These are phyloP conservation scores for Sclerotinia sclerotiorum DNA, from an alignment of 2,329 filamentous ascomycete genomes.

Conservation along the genomic window DNA sequence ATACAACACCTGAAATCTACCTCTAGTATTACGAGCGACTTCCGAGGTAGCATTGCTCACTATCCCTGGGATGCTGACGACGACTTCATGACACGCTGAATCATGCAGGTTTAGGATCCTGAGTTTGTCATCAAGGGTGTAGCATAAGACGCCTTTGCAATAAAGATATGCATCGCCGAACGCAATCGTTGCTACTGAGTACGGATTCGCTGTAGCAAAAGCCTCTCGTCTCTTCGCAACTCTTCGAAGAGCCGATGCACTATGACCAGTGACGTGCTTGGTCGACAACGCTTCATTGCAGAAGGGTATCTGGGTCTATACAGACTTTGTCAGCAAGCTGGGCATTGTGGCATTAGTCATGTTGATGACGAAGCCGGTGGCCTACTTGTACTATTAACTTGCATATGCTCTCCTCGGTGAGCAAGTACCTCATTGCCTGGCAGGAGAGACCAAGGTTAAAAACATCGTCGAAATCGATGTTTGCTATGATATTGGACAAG, in stretches of 20 bases:
- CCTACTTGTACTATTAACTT: constrained; percentile 37
- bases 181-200: constrained; percentile 58
- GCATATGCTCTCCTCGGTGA: constrained; percentile 37
- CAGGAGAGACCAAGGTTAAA: constrained; percentile 37
- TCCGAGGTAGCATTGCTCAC: constrained; percentile 43
- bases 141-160: constrained; percentile 63
- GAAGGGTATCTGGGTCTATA: constrained; percentile 36
- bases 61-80: constrained; percentile 52
- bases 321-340: constrained; percentile 13
- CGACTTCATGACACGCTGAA: constrained; percentile 51
- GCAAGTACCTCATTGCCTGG: constrained; percentile 33
- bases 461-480: constrained; percentile 38
- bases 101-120: constrained; percentile 59
- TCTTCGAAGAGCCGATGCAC: constrained; percentile 56
- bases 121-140: constrained; percentile 54
- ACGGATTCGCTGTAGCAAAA: constrained; percentile 61
- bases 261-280: constrained; percentile 36
- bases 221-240: constrained; percentile 61
- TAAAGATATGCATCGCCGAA: constrained; percentile 63
- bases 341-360: not conserved
- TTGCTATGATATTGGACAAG: constrained; percentile 34
- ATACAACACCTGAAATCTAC: constrained; percentile 56
- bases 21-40: constrained; percentile 42
- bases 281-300: constrained; percentile 35
- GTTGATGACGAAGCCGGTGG: constrained; percentile 2